Conservation (phyloP, 768 basidiomycete genomes). For the Amanita phalloides region DNA sequence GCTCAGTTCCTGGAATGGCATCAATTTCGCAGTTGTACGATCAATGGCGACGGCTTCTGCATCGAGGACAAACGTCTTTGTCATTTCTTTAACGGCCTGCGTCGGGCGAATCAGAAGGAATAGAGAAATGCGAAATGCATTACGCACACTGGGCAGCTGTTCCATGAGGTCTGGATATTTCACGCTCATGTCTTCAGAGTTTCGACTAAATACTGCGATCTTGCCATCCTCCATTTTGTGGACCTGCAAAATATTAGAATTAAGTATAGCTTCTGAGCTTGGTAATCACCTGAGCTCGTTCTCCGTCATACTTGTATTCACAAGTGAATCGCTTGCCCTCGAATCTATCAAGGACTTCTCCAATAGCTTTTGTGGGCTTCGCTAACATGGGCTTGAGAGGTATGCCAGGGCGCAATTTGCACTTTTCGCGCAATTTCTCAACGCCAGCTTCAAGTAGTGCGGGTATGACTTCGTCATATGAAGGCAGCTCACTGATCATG, state of each 20-base stretch:
- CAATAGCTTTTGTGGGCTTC: conserved; percentile 97
- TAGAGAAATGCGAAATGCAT: background rate
- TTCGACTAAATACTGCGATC: conserved; percentile 90
- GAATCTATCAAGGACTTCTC: conserved; percentile 94
- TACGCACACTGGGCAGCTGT: conserved; percentile 71
- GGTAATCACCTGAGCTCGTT: conserved; percentile 73
- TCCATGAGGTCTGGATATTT: conserved; percentile 98
- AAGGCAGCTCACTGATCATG: conserved; percentile 70
- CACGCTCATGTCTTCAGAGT: conserved; percentile 98
- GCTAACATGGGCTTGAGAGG: conserved; percentile 99
- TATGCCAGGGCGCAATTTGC: conserved; percentile 91
- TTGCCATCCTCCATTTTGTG: conserved; percentile 76
- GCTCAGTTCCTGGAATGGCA: conserved; percentile 98
- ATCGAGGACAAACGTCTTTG: conserved; percentile 89
- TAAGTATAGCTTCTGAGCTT: background rate
- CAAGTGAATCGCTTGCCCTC: conserved; percentile 94
- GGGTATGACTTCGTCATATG: conserved; percentile 87
- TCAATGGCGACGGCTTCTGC: conserved; percentile 97
- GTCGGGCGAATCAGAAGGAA: background rate
- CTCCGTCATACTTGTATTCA: conserved; percentile 99
- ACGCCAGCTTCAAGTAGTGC: conserved; percentile 77
- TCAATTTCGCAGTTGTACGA: conserved; percentile 66
- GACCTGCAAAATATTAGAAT: conserved; percentile 34
- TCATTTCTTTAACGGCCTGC: conserved; percentile 78
- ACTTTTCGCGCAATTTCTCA: conserved; percentile 52